Base-by-base conservation (phyloP, 768 basidiomycete genomes). In the Suillus bovinus region DNA sequence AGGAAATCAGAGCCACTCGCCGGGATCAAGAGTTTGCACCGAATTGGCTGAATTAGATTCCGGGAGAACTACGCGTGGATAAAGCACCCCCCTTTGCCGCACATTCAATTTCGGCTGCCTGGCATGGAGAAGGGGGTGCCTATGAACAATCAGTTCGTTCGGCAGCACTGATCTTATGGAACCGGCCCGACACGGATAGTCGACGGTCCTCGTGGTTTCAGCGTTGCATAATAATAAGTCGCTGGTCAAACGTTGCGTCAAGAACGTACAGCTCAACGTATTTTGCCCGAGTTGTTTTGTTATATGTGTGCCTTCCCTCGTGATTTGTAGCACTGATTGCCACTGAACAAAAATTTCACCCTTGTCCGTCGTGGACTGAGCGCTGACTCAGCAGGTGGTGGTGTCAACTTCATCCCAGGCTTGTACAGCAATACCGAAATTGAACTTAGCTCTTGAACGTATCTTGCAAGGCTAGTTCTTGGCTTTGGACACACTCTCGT, bases 31-130 rank as follows among this genome's bases (percentile, higher is more conserved):
- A 31, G 20, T 52, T 31, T 52, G 6, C 11, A n/a, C 50, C 50
- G 50, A 50, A 50, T 10, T 20, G 10, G 29, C 27, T 4, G 27
- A 50, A 29, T 10, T 29, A 29, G 27, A 17, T 50, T 60, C n/a
- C 9, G 24, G 22, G 20, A 38, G 34, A 31, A 38, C 36, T 38
- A 17, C 24, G 22, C 54, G 36, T 34, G 58, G n/a, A 44, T 59
- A 68, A 68, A 65, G 54, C 62, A n/a, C 70, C 69, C 72, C 10
- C 63, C 63, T 64, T 61, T 58, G 50, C 47, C 63, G 1, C 62
- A 60, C 55, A 38, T 61, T 70, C 72, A 72, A 70, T 75, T 74
- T 67, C 64, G 71, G 71, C 59, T 49, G 57, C 64, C 66, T 73
- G 70, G 61, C 69, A 68, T 59, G 58, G 60, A 34, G 64, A 61